These are phyloP conservation scores for Penicillium paxilli DNA, from an alignment of 495 filamentous ascomycete species.

Conservation along the genomic window DNA sequence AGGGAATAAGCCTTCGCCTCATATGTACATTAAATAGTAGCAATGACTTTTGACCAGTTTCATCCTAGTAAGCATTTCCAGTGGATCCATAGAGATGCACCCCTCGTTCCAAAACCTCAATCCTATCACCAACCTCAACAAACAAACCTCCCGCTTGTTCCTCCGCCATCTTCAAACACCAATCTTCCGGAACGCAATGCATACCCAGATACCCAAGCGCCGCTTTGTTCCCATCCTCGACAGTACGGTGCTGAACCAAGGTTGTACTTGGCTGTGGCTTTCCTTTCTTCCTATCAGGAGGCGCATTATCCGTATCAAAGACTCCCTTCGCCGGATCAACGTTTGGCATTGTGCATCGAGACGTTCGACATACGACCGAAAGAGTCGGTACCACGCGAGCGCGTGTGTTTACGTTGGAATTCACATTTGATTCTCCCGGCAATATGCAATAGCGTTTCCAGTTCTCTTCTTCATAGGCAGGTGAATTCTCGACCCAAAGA, in stretches of 20 bases:
- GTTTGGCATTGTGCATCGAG: constrained; percentile 20
- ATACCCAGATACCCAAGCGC: constrained; percentile 20
- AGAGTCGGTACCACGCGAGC: constrained; percentile 6
- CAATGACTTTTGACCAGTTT: background rate
- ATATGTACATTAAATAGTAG: background rate
- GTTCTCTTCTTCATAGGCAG: constrained; percentile 14
- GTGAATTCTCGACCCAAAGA: constrained; percentile 12
- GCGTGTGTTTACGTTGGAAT: too few relatives aligned
- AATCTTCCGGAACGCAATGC: constrained; percentile 20
- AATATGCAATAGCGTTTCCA: constrained; percentile 18
- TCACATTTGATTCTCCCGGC: background rate
- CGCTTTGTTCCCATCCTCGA: constrained; percentile 14
- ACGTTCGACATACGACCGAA: constrained; percentile 18
- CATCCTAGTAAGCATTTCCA: constrained; percentile 11
- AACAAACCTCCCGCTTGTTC: constrained; percentile 4
- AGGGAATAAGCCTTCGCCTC: background rate
- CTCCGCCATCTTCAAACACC: constrained; percentile 9
- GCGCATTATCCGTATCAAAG: constrained; percentile 11
- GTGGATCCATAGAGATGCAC: constrained; percentile 16
- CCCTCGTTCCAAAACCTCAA: constrained; percentile 18
- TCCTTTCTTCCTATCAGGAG: constrained; percentile 12
- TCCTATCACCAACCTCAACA: constrained; percentile 16
- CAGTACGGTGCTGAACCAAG: constrained; percentile 10
- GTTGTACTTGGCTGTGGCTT: constrained; percentile 21
- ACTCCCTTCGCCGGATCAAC: constrained; percentile 12